Base-by-base conservation (phyloP, 1,284 basidiomycete genomes). In the Leccinum huronense region DNA sequence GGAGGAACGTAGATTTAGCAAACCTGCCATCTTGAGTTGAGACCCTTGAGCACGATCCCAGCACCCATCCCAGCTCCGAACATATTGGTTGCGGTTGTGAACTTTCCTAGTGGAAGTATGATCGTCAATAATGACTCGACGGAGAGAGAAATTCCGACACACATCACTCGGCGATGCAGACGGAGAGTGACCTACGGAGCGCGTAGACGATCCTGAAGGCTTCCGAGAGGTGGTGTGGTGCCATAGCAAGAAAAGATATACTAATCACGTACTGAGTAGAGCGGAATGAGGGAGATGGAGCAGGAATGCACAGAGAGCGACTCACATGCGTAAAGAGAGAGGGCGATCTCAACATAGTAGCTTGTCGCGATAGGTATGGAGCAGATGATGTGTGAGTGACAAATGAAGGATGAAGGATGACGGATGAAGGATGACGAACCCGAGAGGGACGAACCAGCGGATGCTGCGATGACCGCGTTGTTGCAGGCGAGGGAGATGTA, bases 1-100 rank as follows among this genome's bases (percentile, higher is more conserved):
- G 31, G 56, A 66, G 48, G 59, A 61, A 66, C 54, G 60, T 60
- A 34, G 57, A 36, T 4, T 61, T 31, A 34, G 79, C 86, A 64
- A 65, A 87, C 90, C 83, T 89, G 87, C 89, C 90, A 91, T 57
- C 86, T 84, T 61, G 85, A 79, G 73, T 83, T 86, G 64, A 87
- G 77, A 33, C 78, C 75, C 71, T 87, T 86, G 65, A 86, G 77
- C 11, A 79, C 75, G 53, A 76, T 80, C 2, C 79, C 76, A 31
- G 81, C 76, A 66, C 79, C 76, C 77, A 87, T 83, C 16, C 81
- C 81, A 34, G 83, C 81, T 58, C 80, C 82, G 72, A 87, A 83
- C 78, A 86, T 82, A 67, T 81, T 84, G 36, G 75, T 73, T 30
- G 80, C 70, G 38, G 74, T 63, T 51, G 79, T 69, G 64, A 83